Evolutionary conservation across 75 land plant species (phyloP), one percentile per base, ranked within the genome.

Genomic region (Picea glauca): DNA sequence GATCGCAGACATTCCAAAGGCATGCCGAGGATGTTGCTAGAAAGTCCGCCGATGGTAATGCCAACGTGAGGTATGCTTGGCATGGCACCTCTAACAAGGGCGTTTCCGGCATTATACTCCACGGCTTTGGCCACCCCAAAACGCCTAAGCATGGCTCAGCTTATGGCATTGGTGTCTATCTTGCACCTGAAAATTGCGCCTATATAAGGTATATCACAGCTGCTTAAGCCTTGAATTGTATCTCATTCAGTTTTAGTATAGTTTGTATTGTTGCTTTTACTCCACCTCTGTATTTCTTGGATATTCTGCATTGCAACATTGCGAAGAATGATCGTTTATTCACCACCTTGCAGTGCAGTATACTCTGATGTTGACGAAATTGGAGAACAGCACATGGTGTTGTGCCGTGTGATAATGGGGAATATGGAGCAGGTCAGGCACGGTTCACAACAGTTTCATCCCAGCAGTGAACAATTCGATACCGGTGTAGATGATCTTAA

Each of bases 351-450:
- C 79, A 90, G 89, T 81, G 64, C 79, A 26, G 9, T 67, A 63
- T 83, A 83, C 77, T 66, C 88, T 63, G 91, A 89, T 89, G 76
- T 79, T 89, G 91, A 89, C 82, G 91, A 89, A 84, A 89, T 87
- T 50, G 89, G 89, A 31, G 85, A 81, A 58, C 91, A 87, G 62
- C 89, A 89, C 75, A 81, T 89, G 78, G 80, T 89, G 31, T 72
- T 89, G 68, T 89, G 91, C 65, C 79, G 80, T 20, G 86, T 82
- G 58, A 78, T 89, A 56, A 57, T 87, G 81, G 90, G 90, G 9
- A 81, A 79, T 18, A 65, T 76, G 59, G 90, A 88, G 80, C 83
- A 80, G 61, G 88, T 88, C 31, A 62, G 21, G 20, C 73, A 50
- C 15, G 90, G 90, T 26, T 26, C 26, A 26, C 26, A 26, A 26